A percentile compares a stretch with the other conserved stretches of the same genome.
Conservation (phyloP, 169 alveolate genomes). For the Ichthyophthirius multifiliis region DNA sequence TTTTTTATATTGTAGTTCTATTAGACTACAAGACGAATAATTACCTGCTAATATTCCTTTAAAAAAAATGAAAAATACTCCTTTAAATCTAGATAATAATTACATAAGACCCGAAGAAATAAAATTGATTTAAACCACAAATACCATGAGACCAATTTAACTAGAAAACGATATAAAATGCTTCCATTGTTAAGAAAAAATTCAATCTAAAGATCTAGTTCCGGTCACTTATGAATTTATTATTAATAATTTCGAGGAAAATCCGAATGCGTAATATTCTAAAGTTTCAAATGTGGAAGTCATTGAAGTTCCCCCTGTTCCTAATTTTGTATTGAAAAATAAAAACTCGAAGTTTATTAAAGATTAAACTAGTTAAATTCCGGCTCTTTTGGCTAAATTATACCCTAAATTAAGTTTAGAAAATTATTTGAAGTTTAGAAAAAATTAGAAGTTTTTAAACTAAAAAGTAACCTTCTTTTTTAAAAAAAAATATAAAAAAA, state of each 20-base stretch:
- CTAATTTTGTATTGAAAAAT: neutral
- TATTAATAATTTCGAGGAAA: conserved; percentile 17
- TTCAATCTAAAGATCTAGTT: conserved; percentile 30
- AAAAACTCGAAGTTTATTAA: neutral
- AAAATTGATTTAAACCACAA: conserved; percentile 20
- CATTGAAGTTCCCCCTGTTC: conserved; percentile 8
- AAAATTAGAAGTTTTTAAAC: conserved; percentile 23
- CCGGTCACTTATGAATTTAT: conserved; percentile 30
- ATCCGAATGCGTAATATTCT: conserved; percentile 7
- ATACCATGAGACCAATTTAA: conserved; percentile 41
- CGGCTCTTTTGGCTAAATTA: conserved; percentile 13
- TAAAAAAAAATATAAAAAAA: too few relatives aligned
- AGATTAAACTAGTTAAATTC: conserved; percentile 28
- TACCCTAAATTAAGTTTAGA: conserved; percentile 36
- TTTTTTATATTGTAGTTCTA: conserved; percentile 25
- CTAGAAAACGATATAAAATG: conserved; percentile 26
- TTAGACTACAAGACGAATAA: conserved; percentile 19
- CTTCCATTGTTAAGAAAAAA: conserved; percentile 21
- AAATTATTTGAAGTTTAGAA: conserved; percentile 17
- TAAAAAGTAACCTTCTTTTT: too few relatives aligned
- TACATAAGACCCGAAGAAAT: conserved; percentile 26
- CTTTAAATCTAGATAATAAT: conserved; percentile 15
- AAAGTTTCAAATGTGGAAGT: conserved; percentile 19
- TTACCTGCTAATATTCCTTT: neutral
- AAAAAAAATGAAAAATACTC: conserved; percentile 26